phyloP scores from a whole-genome alignment of 1,139 yeast genomes.

The Groenewaldozyma sp. region DNA sequence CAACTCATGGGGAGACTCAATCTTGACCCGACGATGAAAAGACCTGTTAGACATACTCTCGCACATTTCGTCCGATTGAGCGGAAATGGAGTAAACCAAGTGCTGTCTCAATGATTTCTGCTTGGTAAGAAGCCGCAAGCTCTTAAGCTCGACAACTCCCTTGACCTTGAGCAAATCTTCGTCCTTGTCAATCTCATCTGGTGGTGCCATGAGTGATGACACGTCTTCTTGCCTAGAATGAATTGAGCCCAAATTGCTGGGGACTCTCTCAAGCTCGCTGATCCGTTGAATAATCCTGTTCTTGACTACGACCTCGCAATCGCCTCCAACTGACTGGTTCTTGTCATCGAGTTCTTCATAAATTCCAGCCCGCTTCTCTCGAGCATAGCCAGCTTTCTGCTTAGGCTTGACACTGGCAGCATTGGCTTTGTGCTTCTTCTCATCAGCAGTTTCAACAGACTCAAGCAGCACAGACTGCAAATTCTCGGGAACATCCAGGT shows the following conservation, averaged over 20 bases:
- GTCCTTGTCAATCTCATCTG: conserved; percentile 40
- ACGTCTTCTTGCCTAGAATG: conserved; percentile 35
- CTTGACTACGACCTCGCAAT: conserved; percentile 30
- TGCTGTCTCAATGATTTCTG: conserved; percentile 80
- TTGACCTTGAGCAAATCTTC: conserved; percentile 41
- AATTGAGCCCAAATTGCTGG: conserved; percentile 67
- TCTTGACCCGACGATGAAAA: conserved; percentile 46
- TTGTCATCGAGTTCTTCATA: no score
- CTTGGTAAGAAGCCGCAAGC: conserved; percentile 66
- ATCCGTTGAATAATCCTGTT: conserved; percentile 55
- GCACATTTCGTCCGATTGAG: conserved; percentile 26
- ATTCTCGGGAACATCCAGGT: conserved; percentile 57
- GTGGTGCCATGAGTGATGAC: conserved; percentile 27
- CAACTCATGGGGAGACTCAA: conserved; percentile 51
- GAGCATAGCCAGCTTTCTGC: background rate
- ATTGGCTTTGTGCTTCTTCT: conserved; percentile 12
- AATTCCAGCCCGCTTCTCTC: conserved; percentile 4
- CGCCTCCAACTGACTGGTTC: conserved; percentile 18
- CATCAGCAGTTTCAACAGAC: conserved; percentile 13
- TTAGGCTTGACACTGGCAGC: conserved; percentile 3
- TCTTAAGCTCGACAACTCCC: conserved; percentile 74
- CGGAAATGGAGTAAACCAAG: conserved; percentile 55
- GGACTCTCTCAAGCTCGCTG: conserved; percentile 63
- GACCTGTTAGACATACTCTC: conserved; percentile 29
- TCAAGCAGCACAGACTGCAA: conserved; percentile 34